Evolutionary conservation across 2,329 filamentous ascomycete genomes (phyloP).

Genomic region (Colletotrichum sidae): DNA sequence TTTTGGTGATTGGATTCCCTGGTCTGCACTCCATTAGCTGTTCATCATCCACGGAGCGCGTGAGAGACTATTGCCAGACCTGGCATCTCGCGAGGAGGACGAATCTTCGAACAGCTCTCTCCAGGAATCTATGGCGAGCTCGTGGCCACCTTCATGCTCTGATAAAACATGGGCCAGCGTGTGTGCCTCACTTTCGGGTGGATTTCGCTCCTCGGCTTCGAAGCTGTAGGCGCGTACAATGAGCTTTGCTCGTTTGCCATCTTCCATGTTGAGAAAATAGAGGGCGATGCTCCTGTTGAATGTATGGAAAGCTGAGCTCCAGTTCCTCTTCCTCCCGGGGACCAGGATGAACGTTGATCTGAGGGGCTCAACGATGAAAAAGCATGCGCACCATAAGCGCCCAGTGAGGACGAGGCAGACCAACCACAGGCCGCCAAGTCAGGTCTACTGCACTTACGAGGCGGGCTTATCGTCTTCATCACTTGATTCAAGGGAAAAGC

Average conservation of each 20-base stretch:
- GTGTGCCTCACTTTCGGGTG: neutral
- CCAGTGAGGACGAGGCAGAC: too few species aligned
- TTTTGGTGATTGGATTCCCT: constrained; percentile 17
- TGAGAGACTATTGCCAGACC: neutral
- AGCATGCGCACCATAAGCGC: too few species aligned
- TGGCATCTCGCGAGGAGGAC: neutral
- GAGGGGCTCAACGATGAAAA: too few species aligned
- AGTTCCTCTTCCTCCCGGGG: too few species aligned
- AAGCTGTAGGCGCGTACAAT: constrained; percentile 19
- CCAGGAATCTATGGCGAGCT: constrained; percentile 29
- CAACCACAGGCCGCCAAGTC: too few species aligned
- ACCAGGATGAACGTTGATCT: too few species aligned
- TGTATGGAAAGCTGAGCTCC: too few species aligned
- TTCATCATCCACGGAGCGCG: neutral
- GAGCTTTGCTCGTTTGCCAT: neutral
- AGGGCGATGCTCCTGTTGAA: too few species aligned
- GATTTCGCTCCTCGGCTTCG: constrained; percentile 26
- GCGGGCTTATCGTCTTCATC: too few species aligned
- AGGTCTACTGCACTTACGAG: too few species aligned
- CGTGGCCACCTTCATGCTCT: constrained; percentile 7
- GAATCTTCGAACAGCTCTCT: constrained; percentile 33
- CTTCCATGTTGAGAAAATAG: neutral
- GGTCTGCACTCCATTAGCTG: neutral
- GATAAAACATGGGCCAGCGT: constrained; percentile 20
- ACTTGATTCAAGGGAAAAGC: too few species aligned